Base-by-base conservation (phyloP, 345 rosid genomes). In the sweet orange (Citrus sinensis) region DNA sequence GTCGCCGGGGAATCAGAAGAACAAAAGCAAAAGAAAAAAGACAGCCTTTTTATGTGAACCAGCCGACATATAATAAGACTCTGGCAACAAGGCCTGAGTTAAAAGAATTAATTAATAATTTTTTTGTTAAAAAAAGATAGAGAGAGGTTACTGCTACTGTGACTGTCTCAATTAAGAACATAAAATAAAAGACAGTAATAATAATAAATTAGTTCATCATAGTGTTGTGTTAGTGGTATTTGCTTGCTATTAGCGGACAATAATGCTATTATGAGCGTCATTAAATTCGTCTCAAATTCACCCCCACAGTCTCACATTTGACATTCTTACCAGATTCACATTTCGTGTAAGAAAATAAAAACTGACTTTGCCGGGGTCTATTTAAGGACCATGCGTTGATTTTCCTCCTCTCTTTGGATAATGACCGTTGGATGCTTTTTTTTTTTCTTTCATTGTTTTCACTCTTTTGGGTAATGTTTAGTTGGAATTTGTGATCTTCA, bases 1-100 rank as follows among this genome's bases (percentile, higher is more conserved):
- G 97, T 92, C 89, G 89, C 90, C 82, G 89, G 90, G 84, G 87
- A 88, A 88, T 85, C 92, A 90, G 93, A 90, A 86, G 84, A 77
- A 82, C 87, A 85, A 84, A 84, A 84, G 83, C 81, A 83, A 81
- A 76, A 85, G 84, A 82, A 71, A 77, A 84, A 86, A 83, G 78
- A 85, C 79, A 81, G 90, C 86, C 42, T 84, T 71, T 66, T 88
- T 76, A 78, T 83, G 86, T 74, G 76, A 85, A 85, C 84, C 84
- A 87, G 92, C 94, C 96, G 93, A 94, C 98, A 90, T 87, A 83
- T 85, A 87, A 87, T 84, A 62, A 62, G 86, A 85, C 85, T 78
- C 76, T 82, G 79, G 77, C 77, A 72, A 78, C 67, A 86, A 82
- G 81, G 67, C 54, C 32, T 5, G 82, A 73, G 49, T 42, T 17